Conservation (phyloP, 345 rosid genomes). For the Eucalyptus cloeziana region DNA sequence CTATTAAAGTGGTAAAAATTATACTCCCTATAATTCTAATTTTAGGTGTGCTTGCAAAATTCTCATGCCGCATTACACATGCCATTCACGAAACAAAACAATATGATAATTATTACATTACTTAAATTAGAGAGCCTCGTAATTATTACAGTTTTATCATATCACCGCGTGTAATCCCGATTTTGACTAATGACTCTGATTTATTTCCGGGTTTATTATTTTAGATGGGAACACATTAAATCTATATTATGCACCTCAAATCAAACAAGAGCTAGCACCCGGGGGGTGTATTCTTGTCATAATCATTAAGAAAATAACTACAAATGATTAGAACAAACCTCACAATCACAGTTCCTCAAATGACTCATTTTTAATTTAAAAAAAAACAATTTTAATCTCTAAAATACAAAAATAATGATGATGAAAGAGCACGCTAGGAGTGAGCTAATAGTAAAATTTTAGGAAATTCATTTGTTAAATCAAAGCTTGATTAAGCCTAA, state of each 20-base stretch:
- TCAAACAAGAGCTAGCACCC: neutral
- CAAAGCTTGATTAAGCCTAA: neutral
- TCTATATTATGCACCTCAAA: neutral
- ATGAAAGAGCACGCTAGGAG: neutral
- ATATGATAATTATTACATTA: neutral
- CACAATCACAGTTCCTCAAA: neutral
- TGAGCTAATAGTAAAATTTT: neutral
- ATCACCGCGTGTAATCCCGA: rapidly evolving
- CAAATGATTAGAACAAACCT: neutral
- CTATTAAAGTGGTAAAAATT: neutral
- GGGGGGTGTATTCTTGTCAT: neutral
- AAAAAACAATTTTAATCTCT: neutral
- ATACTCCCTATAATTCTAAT: neutral
- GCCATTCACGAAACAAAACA: neutral
- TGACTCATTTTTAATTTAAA: neutral
- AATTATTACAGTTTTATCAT: neutral
- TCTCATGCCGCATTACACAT: neutral
- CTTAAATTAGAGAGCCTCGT: neutral
- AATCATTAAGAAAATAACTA: neutral
- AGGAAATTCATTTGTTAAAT: neutral
- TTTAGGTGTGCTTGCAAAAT: neutral
- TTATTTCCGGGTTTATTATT: neutral
- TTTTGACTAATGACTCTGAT: neutral
- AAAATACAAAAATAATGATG: neutral
- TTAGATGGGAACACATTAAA: neutral